Conservation (phyloP, 305 asterid genomes). For the Fraxinus angustifolia region DNA sequence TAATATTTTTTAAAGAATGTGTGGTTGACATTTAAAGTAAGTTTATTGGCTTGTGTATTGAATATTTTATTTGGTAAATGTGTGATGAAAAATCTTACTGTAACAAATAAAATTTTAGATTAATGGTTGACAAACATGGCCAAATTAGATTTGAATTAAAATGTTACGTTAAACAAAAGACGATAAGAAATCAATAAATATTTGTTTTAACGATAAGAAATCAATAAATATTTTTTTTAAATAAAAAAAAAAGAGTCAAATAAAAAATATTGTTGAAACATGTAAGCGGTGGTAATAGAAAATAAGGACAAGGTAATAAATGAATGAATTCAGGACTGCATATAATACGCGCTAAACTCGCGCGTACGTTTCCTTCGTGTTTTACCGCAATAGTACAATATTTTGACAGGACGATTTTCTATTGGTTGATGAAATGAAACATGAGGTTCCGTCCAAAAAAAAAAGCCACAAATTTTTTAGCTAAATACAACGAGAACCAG, state of each 20-base stretch:
- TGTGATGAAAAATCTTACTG: no score
- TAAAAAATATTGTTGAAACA: neutral
- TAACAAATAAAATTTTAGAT: no score
- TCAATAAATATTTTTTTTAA: no score
- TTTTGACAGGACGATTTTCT: neutral
- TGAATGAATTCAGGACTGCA: neutral
- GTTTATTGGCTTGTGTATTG: no score
- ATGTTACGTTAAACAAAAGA: neutral
- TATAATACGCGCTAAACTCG: neutral
- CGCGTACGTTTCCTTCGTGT: neutral
- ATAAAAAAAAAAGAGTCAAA: no score
- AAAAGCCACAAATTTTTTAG: neutral
- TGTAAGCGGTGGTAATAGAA: neutral
- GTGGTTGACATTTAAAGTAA: no score
- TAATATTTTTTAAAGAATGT: no score
- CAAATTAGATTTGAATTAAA: no score
- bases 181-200: no score
- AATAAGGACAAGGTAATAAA: neutral
- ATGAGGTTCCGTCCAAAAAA: neutral
- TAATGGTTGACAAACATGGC: no score
- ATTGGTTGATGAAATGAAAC: neutral
- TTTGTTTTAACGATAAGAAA: no score
- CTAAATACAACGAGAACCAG: slow-evolving; percentile 6
- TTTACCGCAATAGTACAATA: neutral
- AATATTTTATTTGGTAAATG: no score